Base-by-base conservation (phyloP, 352 stramenopile genomes). In the Pythium guiyangense region DNA sequence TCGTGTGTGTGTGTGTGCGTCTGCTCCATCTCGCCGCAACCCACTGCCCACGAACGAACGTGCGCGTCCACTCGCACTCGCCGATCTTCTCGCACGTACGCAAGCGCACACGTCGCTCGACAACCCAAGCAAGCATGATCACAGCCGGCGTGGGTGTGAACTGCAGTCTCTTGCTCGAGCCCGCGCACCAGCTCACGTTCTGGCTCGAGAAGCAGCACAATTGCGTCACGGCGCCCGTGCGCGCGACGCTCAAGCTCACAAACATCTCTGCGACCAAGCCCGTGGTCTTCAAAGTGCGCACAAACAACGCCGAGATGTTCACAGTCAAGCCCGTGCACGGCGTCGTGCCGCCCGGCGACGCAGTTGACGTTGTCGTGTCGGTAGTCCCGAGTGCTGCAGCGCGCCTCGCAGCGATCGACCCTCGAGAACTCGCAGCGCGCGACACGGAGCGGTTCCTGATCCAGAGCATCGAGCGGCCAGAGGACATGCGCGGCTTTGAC, bases 201-300 rank as follows among this genome's bases (percentile, higher is more conserved):
- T 54, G 49, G 49, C 49, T 54, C 12, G 49, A 54, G 10, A n/a
- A 31, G 34, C 11, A 12, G 43, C 37, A 43, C 37, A 14, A 43
- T n/a, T n/a, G 6, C 43, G 22, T 29, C 43, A 35, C 43, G 29
- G 18, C 39, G 17, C 25, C 37, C 0, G 42, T 46, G 39, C 52
- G 49, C 49, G 52, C 59, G 47, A 34, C 48, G 52, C 54, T 66
- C 52, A 56, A 31, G 60, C 73, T 92, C n/a, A 75, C 63, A 47
- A 93, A 91, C 61, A 69, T 91, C 44, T 90, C 84, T 50, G 45
- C 54, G 25, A 49, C 55, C n/a, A 79, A 85, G 51, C 68, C 73
- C 57, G 66, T 88, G 17, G 67, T 90, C 12, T 91, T 88, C 60
- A 87, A 88, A 46, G 66, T 93, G 29, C 79, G 81, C 59, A 93